Conservation (phyloP, 2,329 filamentous ascomycete species). For the Rosellinia necatrix region DNA sequence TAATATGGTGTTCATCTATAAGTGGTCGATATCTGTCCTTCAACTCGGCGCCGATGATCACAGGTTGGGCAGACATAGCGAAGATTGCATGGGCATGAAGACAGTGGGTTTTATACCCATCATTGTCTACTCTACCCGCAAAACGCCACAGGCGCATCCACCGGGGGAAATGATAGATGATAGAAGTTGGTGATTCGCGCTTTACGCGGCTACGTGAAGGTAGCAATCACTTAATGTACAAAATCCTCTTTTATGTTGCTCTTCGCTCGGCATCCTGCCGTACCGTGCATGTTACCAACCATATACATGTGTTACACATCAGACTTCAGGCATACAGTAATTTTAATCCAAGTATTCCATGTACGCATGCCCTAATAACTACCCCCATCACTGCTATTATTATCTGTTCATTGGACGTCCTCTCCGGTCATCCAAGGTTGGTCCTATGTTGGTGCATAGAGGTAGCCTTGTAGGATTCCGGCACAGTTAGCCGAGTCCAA, state of each 20-base stretch:
- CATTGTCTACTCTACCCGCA: background rate
- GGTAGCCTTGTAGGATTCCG: too few relatives aligned
- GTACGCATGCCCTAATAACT: too few relatives aligned
- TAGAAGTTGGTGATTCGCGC: constrained; percentile 10
- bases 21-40: constrained; percentile 7
- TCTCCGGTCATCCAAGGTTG: too few relatives aligned
- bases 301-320: too few relatives aligned
- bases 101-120: background rate
- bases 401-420: too few relatives aligned
- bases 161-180: constrained; percentile 7
- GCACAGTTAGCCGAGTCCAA: too few relatives aligned
- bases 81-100: constrained; percentile 14
- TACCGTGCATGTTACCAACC: too few relatives aligned
- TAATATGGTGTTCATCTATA: constrained; percentile 14
- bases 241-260: background rate
- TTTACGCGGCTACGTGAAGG: background rate
- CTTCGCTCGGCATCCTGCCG: background rate
- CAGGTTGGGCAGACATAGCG: constrained; percentile 20
- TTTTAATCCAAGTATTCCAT: too few relatives aligned
- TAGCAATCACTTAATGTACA: constrained; percentile 16
- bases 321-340: too few relatives aligned
- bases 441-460: too few relatives aligned
- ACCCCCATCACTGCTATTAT: too few relatives aligned
- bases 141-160: background rate
- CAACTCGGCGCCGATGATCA: background rate